phyloP scores from a whole-genome alignment of 352 stramenopile species.

The Pythium phragmiticola region DNA sequence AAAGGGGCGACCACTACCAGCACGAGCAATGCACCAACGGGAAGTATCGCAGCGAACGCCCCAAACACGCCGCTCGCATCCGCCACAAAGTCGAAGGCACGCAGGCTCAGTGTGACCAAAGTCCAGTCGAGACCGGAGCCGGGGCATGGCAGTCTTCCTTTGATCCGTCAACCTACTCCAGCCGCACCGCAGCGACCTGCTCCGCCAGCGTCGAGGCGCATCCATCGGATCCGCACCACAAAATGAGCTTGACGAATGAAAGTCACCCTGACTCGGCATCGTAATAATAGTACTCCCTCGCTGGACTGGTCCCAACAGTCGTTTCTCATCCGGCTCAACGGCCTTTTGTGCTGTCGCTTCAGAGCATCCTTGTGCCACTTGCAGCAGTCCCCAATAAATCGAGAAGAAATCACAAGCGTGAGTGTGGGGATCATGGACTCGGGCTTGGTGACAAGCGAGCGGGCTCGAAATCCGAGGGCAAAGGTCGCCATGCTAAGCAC shows the following conservation, averaged over 20 bases:
- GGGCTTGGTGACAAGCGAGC: slow-evolving; percentile 52
- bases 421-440: slow-evolving; percentile 40
- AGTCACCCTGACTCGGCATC: neutral
- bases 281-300: neutral
- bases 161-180: slow-evolving; percentile 3
- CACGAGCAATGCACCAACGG: neutral
- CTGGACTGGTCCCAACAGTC: slow-evolving; percentile 2
- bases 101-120: slow-evolving; percentile 1
- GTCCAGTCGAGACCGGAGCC: neutral
- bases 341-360: slow-evolving; percentile 6
- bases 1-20: neutral
- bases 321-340: slow-evolving; percentile 1
- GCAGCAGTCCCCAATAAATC: neutral
- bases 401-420: neutral
- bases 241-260: neutral
- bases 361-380: neutral
- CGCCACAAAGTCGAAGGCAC: neutral
- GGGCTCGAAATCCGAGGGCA: slow-evolving; percentile 13
- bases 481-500: slow-evolving; percentile 11
- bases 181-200: neutral
- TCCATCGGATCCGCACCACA: neutral
- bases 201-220: neutral
- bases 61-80: neutral
- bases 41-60: neutral
- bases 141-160: neutral